Base-by-base conservation (phyloP, 2,329 filamentous ascomycete species). In the Ramularia endophylla region DNA sequence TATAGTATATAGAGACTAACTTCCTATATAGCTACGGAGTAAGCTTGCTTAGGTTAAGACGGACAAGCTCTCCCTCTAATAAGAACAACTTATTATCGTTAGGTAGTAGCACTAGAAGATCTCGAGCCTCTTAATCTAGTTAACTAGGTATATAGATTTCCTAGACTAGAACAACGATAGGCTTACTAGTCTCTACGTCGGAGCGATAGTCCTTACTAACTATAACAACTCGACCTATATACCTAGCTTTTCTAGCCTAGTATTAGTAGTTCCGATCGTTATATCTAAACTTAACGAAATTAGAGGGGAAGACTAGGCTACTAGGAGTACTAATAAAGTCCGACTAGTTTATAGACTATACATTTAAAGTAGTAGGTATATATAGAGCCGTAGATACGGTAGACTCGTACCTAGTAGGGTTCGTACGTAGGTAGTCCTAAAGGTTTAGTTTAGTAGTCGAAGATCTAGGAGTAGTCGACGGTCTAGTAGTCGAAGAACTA, bases 331-430 rank as follows among this genome's bases (percentile, higher is more conserved):
- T 20, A 16, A 17, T 35, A 35, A 35, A 35, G 15, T 35, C 8
- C 8, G 32, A 35, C 32, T 35, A 35, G 32, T 27, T n/a, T 27
- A 27, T n/a, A n/a, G 25, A 27, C 25, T 35, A n/a, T n/a, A 35
- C 32, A 18, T n/a, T n/a, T n/a, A n/a, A n/a, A n/a, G n/a, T n/a
- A n/a, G n/a, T n/a, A n/a, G n/a, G n/a, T n/a, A n/a, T n/a, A n/a
- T n/a, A n/a, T n/a, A n/a, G n/a, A n/a, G n/a, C n/a, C n/a, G 13
- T 17, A 16, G 25, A 27, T 27, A 27, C 25, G 25, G 8, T 27
- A 27, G 25, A 8, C 25, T 27, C n/a, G n/a, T n/a, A n/a, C 8
- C n/a, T 27, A 27, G 8, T 27, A 27, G 25, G n/a, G n/a, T n/a
- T n/a, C n/a, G n/a, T n/a, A n/a, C n/a, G n/a, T n/a, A n/a, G n/a